phyloP scores from a whole-genome alignment of 2,329 filamentous ascomycete species.

The Neoscytalidium dimidiatum region DNA sequence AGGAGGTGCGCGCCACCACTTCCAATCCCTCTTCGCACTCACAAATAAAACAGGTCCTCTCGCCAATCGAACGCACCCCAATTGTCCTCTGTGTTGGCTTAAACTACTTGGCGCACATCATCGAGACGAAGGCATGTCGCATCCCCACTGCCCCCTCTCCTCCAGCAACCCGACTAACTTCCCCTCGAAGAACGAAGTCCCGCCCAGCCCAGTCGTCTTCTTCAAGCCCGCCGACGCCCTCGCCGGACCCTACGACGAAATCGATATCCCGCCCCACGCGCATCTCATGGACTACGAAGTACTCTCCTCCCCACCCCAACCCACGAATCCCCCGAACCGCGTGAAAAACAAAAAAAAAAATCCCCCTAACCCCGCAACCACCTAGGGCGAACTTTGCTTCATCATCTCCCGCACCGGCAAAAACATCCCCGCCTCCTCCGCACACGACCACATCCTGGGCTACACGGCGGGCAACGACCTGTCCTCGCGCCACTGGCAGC shows the following conservation, averaged over 20 bases:
- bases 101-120: background rate
- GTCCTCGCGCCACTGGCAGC: constrained; percentile 58
- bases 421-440: constrained; percentile 52
- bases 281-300: constrained; percentile 38
- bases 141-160: background rate
- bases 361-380: background rate
- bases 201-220: constrained; percentile 27
- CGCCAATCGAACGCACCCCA: background rate
- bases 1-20: background rate
- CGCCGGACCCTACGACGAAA: constrained; percentile 32
- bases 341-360: too few relatives aligned
- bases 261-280: constrained; percentile 34
- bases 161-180: background rate
- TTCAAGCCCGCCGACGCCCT: constrained; percentile 39
- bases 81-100: background rate
- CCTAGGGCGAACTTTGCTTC: constrained; percentile 37
- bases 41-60: background rate
- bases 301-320: background rate
- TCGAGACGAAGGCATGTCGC: background rate
- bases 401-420: constrained; percentile 36
- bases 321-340: too few relatives aligned
- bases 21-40: background rate
- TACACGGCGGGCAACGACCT: constrained; percentile 67
- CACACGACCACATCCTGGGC: constrained; percentile 62
- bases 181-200: background rate